A percentile compares a stretch with the other conserved stretches of the same genome.
These are phyloP conservation scores for Beauveria australis DNA, from an alignment of 2,329 filamentous ascomycete species.

Conservation along the genomic window DNA sequence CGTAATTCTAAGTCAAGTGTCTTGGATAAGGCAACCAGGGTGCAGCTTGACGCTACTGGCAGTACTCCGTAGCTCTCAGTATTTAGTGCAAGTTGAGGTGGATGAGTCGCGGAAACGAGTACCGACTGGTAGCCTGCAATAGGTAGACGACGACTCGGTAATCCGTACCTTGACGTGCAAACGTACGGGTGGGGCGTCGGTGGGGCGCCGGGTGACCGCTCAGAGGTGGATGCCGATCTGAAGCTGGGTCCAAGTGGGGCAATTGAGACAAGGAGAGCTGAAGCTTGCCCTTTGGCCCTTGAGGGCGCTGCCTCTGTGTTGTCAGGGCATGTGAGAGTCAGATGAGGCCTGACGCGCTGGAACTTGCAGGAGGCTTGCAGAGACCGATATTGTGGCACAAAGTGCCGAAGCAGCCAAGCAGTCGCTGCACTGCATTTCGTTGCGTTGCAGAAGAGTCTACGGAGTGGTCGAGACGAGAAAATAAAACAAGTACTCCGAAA, in stretches of 20 bases:
- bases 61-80: not conserved
- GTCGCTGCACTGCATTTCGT: not conserved
- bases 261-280: conserved; percentile 1
- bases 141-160: no score
- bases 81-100: not conserved
- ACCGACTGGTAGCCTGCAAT: not conserved
- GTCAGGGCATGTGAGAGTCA: not conserved
- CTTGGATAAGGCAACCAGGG: not conserved
- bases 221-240: conserved; percentile 6
- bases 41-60: not conserved
- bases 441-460: not conserved
- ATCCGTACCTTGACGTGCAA: no score
- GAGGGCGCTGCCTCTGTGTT: not conserved
- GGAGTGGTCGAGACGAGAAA: not conserved
- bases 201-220: not conserved
- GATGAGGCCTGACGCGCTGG: not conserved
- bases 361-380: conserved; percentile 7
- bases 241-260: conserved; percentile 1
- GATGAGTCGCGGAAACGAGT: not conserved
- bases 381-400: not conserved
- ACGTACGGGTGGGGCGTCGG: not conserved
- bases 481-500: no score
- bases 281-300: not conserved
- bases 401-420: not conserved
- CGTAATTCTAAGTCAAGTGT: conserved; percentile 11